phyloP scores from a whole-genome alignment of 352 stramenopile genomes.

The Phytophthora boehmeriae region DNA sequence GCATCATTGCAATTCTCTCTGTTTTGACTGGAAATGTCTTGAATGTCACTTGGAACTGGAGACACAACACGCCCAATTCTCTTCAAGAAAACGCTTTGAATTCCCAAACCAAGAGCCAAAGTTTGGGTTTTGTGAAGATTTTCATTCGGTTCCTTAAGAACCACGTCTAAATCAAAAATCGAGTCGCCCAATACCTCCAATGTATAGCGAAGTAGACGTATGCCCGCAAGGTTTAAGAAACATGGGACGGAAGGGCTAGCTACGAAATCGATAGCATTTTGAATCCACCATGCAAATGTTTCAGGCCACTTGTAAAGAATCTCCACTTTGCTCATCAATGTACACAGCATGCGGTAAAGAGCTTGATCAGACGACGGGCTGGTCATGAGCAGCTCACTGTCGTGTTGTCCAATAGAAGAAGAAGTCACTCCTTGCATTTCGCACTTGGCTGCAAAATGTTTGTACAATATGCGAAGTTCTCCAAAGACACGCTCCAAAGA shows the following conservation, averaged over 20 bases:
- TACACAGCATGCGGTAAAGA: constrained; percentile 30
- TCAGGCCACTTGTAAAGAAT: constrained; percentile 23
- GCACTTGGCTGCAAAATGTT: constrained; percentile 20
- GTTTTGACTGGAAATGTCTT: neutral
- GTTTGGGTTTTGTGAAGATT: neutral
- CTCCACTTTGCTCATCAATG: constrained; percentile 13
- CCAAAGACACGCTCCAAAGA: constrained; percentile 13
- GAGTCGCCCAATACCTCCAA: constrained; percentile 30
- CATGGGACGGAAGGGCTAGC: constrained; percentile 1
- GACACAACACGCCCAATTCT: constrained; percentile 37
- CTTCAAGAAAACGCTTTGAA: constrained; percentile 43
- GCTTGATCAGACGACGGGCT: constrained; percentile 13
- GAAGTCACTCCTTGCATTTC: neutral
- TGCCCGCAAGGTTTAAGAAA: constrained; percentile 21
- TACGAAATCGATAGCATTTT: constrained; percentile 24
- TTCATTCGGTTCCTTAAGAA: constrained; percentile 3
- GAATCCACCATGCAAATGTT: constrained; percentile 31
- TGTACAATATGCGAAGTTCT: constrained; percentile 27
- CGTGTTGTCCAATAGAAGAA: constrained; percentile 1
- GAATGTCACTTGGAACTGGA: constrained; percentile 11
- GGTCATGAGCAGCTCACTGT: neutral
- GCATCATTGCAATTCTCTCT: neutral
- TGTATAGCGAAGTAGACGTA: constrained; percentile 25
- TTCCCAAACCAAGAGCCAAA: constrained; percentile 26
- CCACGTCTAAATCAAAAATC: constrained; percentile 29